Evolutionary conservation across 768 basidiomycete species (phyloP).

Genomic region (Leccinum variicolor): DNA sequence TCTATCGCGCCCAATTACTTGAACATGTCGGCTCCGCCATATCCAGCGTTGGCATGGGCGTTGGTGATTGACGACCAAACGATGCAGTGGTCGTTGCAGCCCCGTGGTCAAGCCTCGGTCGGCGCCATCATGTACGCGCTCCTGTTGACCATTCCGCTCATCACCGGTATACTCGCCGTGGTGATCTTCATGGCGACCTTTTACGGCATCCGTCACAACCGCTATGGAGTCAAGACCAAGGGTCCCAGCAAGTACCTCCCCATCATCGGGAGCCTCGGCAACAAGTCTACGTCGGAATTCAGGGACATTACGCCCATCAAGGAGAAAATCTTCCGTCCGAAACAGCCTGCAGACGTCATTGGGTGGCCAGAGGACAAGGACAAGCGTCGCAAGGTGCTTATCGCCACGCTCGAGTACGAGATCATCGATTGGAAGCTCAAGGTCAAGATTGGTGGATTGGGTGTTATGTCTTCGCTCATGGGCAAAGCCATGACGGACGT

Average conservation of each 20-base stretch:
- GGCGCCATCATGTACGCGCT: conserved; percentile 88
- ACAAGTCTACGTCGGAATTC: conserved; percentile 67
- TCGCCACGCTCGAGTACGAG: conserved; percentile 92
- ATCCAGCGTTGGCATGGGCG: conserved; percentile 86
- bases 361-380: conserved; percentile 96
- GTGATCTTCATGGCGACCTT: conserved; percentile 92
- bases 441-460: conserved; percentile 96
- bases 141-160: conserved; percentile 73
- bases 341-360: conserved; percentile 67
- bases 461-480: conserved; percentile 98
- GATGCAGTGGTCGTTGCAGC: conserved; percentile 74
- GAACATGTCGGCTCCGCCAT: conserved; percentile 89
- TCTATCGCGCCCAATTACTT: conserved; percentile 80
- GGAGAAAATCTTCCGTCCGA: conserved; percentile 71
- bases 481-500: conserved; percentile 98
- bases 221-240: conserved; percentile 80
- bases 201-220: conserved; percentile 94
- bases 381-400: conserved; percentile 88
- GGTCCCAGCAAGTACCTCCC: conserved; percentile 80
- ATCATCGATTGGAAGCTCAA: conserved; percentile 97
- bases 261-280: conserved; percentile 64
- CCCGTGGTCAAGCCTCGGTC: conserved; percentile 76
- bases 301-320: conserved; percentile 60
- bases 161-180: conserved; percentile 82
- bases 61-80: conserved; percentile 74